phyloP scores from a whole-genome alignment of 2,329 filamentous ascomycete species.

The Exophiala viscosa region DNA sequence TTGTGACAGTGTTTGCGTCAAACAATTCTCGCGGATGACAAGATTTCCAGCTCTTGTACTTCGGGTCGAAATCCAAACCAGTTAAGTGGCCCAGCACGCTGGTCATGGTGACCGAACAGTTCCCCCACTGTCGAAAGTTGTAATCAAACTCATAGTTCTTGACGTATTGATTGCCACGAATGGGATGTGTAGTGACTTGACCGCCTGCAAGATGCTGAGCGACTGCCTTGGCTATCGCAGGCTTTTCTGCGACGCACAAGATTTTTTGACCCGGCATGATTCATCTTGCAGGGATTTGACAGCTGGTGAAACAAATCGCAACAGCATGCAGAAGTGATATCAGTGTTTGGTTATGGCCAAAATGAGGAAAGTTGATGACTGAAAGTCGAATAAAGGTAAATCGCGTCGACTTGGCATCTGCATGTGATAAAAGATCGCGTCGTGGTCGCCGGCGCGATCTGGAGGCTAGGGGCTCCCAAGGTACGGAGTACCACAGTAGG shows the following conservation, averaged over 20 bases:
- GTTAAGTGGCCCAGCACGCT: constrained; percentile 87
- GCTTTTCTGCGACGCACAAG: constrained; percentile 80
- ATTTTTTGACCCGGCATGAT: constrained; percentile 46
- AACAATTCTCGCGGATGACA: constrained; percentile 79
- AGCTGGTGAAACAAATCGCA: background rate
- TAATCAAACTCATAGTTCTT: constrained; percentile 95
- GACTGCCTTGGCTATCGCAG: constrained; percentile 92
- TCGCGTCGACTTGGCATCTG: background rate
- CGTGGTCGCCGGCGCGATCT: too few relatives aligned
- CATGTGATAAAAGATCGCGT: too few relatives aligned
- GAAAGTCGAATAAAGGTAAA: background rate
- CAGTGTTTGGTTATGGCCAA: background rate
- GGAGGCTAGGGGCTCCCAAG: too few relatives aligned
- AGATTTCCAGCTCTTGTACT: constrained; percentile 74
- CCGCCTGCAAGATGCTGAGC: constrained; percentile 84
- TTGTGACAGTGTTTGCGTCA: constrained; percentile 68
- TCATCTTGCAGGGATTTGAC: constrained; percentile 16
- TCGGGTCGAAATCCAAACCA: constrained; percentile 67
- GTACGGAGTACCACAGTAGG: too few relatives aligned
- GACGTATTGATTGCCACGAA: constrained; percentile 68
- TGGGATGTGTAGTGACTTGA: constrained; percentile 60
- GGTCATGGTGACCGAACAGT: constrained; percentile 86
- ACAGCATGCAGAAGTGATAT: background rate
- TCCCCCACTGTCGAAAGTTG: constrained; percentile 77
- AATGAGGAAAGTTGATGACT: background rate